These are phyloP conservation scores for Sporothrix luriei DNA, from an alignment of 2,329 filamentous ascomycete genomes.

Conservation along the genomic window DNA sequence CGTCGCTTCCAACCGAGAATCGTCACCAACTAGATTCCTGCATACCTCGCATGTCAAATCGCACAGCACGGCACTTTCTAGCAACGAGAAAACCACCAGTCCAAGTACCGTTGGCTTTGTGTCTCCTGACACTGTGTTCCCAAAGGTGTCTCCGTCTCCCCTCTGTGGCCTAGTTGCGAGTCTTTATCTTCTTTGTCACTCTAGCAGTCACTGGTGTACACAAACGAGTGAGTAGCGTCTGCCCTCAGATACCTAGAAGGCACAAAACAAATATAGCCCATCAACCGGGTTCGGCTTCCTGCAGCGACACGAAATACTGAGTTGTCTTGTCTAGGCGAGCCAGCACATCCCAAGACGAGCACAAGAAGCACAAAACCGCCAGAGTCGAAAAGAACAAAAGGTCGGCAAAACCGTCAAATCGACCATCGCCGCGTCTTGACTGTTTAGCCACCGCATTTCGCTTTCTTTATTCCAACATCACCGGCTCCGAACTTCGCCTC, in stretches of 20 bases:
- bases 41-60: slow-evolving; percentile 29
- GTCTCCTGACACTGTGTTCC: slow-evolving; percentile 22
- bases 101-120: slow-evolving; percentile 26
- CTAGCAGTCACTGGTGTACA: slow-evolving; percentile 19
- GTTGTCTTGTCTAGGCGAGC: slow-evolving; percentile 10
- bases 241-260: background rate
- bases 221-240: slow-evolving; percentile 28
- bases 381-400: background rate
- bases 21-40: slow-evolving; percentile 28
- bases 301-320: slow-evolving; percentile 32
- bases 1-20: slow-evolving; percentile 31
- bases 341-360: background rate
- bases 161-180: slow-evolving; percentile 7
- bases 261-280: slow-evolving; percentile 25
- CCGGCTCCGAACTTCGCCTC: background rate
- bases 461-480: background rate
- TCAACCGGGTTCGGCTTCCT: slow-evolving; percentile 32
- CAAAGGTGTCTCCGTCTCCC: background rate
- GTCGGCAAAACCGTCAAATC: background rate
- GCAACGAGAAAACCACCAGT: slow-evolving; percentile 20
- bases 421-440: too few relatives aligned
- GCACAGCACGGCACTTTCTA: slow-evolving; percentile 28
- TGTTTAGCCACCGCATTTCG: background rate
- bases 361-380: background rate
- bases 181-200: background rate